Evolutionary conservation across 2,329 filamentous ascomycete genomes (phyloP), one percentile per base, ranked within the genome.

Genomic region (Fusarium austroafricanum): DNA sequence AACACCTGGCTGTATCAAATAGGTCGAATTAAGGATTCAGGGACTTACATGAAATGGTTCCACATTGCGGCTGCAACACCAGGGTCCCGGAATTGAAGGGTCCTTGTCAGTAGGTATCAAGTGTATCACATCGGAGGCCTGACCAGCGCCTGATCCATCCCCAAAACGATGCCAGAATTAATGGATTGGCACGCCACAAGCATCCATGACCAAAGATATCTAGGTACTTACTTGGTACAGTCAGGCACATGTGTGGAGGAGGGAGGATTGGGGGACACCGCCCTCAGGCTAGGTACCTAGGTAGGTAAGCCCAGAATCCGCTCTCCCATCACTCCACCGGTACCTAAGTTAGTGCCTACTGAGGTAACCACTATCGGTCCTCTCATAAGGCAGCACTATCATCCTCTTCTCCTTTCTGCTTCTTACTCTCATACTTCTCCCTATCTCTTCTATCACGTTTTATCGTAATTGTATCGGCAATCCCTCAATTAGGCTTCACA

Each of bases 131-230:
- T 51, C 26, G n/a, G 23, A 43, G 67, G 70, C 61, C 60, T 57
- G 46, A 60, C 55, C 44, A 65, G 62, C 49, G 64, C 58, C 68
- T 72, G 67, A 57, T 67, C 68, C 61, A 70, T 63, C 59, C 71
- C 71, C 58, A 55, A 73, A 73, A 71, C 63, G 59, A 68, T 47
- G 17, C 12, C 28, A 38, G 59, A 64, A 64, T 59, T 46, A 26
- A 59, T 59, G 35, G 45, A 51, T 52, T 39, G 46, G 40, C 50
- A 49, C 55, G 56, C 68, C 66, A 61, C 67, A 55, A 55, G 35
- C 45, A 29, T 52, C 52, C 52, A 60, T 58, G 52, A 43, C 55
- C 56, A 51, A 43, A 61, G 26, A 21, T 61, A 39, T n/a, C 9
- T 26, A n/a, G 23, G 23, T 26, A 26, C 26, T 6, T 23, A 10